Evolutionary conservation across 2,329 filamentous ascomycete species (phyloP), one percentile per base, ranked within the genome.

Genomic region (Colletotrichum chrysophilum): DNA sequence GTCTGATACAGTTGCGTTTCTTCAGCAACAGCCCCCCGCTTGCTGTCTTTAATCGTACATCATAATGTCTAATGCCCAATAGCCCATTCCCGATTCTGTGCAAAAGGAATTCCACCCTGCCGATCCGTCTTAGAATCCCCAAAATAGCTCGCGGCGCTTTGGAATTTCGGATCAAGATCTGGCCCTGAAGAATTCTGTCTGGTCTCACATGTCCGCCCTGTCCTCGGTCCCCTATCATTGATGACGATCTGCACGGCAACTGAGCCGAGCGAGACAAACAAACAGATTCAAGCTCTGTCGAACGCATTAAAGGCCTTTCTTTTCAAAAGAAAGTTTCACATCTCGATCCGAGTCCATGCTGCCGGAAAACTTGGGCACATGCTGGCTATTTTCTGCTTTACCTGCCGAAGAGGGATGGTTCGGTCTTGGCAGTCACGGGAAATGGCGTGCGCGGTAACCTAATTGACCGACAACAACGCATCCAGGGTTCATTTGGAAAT

Each of bases 381-480:
- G 58, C 18, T 61, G 58, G 26, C 30, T 62, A 3, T 10, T n/a
- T 62, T 21, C 18, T 24, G 16, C 28, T 13, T 5, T 5, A 32
- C 21, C 32, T 8, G 2, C n/a, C 58, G 18, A 18, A 21, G 30
- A 32, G 28, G 30, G 6, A 9, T 66, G 67, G 72, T 61, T 43
- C 56, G n/a, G 74, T 30, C 70, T 75, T 73, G 64, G 70, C 73
- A 34, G 70, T 75, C 73, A 75, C 70, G 61, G 34, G 70, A 21
- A 56, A 75, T 76, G 66, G 71, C 71, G 71, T 75, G 66, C 66
- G 48, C 52, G 32, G 24, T 21, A 52, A 52, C 43, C 43, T 13
- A 21, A 52, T 52, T 52, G n/a, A 52, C 43, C 4, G 16, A 52
- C n/a, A 52, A 24, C 43, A 21, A 5, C n/a, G 10, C n/a, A 52